Percentiles rank a stretch among this genome's conserved stretches.
These are phyloP conservation scores for Candida boleticola DNA, from an alignment of 805 yeast genomes.

Conservation along the genomic window DNA sequence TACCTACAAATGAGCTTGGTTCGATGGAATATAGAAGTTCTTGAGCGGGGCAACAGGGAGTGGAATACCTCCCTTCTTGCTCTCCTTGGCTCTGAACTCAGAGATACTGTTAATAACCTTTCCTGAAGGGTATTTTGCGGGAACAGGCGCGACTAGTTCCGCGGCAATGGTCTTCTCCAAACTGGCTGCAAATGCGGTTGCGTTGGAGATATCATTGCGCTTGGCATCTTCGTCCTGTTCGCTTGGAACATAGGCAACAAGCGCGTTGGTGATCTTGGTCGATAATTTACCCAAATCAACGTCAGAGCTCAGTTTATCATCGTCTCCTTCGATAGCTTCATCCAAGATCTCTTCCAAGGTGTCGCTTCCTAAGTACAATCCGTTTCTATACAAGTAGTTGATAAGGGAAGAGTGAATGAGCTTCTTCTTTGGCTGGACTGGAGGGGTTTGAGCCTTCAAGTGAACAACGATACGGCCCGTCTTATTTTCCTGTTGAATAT, in stretches of 20 bases:
- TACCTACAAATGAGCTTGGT: slow-evolving; percentile 19
- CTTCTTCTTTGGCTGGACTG: slow-evolving; percentile 16
- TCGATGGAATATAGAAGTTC: slow-evolving; percentile 17
- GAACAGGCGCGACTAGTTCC: slow-evolving; percentile 25
- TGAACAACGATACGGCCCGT: slow-evolving; percentile 18
- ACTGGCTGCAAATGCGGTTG: slow-evolving; percentile 1
- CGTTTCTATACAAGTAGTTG: slow-evolving; percentile 23
- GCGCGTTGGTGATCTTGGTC: not conserved
- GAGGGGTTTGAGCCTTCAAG: slow-evolving; percentile 52
- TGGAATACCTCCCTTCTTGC: slow-evolving; percentile 61
- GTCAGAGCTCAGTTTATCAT: slow-evolving; percentile 7
- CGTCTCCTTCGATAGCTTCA: slow-evolving; percentile 6
- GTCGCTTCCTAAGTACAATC: slow-evolving; percentile 22
- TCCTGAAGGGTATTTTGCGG: slow-evolving; percentile 50
- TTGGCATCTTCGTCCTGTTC: not conserved
- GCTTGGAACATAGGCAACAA: slow-evolving; percentile 2
- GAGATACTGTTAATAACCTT: slow-evolving; percentile 40
- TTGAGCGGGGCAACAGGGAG: slow-evolving; percentile 40
- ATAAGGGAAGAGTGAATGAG: slow-evolving; percentile 23
- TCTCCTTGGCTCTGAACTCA: slow-evolving; percentile 50
- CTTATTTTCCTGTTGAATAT: slow-evolving; percentile 23
- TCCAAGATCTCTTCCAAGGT: slow-evolving; percentile 16
- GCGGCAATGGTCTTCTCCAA: slow-evolving; percentile 15
- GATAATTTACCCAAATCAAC: not conserved
- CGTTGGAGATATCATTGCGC: slow-evolving; percentile 2